Evolutionary conservation across 495 filamentous ascomycete species (phyloP), one percentile per base, ranked within the genome.

Genomic region (Penicillium desertorum): DNA sequence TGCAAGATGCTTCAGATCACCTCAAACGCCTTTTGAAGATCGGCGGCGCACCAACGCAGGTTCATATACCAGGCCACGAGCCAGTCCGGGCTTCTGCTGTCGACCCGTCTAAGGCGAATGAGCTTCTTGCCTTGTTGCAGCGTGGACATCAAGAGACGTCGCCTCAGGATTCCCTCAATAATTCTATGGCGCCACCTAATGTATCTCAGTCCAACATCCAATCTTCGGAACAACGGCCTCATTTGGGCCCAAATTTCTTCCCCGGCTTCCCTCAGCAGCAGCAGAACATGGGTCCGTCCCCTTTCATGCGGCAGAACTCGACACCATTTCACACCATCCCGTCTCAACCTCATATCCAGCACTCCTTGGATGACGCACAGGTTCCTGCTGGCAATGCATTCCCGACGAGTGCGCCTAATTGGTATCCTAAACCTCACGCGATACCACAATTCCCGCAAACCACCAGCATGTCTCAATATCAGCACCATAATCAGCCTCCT

Each of bases 21-120:
- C 71, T 91, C 5, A 86, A 84, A 51, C 81, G 79, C 10, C 69
- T 90, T 9, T 76, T 91, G 23, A 84, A 86, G 49, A 82, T 88
- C 30, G 81, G 82, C 46, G 76, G 76, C 48, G 56, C 60, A 10
- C 54, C 69, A 12, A n/a, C 41, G 5, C 56, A 62, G 52, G 44
- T 50, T 19, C 30, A 45, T 41, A 10, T 51, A 14, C 61, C 62
- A 29, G 25, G 43, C 27, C 46, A 49, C 8, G 47, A 63, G 43
- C 37, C 58, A n/a, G 41, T 22, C 29, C 57, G 55, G n/a, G 23
- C 57, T 25, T 20, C 63, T 48, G 46, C 56, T 25, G 56, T 67
- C 19, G 65, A 76, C 54, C 50, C 68, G 41, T 60, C 66, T 5
- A 79, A 79, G 49, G 76, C 79, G 2, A 78, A 81, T 60, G 78